phyloP scores from a whole-genome alignment of 192 early-diverging fungal species.

The Coemansia sp. region DNA sequence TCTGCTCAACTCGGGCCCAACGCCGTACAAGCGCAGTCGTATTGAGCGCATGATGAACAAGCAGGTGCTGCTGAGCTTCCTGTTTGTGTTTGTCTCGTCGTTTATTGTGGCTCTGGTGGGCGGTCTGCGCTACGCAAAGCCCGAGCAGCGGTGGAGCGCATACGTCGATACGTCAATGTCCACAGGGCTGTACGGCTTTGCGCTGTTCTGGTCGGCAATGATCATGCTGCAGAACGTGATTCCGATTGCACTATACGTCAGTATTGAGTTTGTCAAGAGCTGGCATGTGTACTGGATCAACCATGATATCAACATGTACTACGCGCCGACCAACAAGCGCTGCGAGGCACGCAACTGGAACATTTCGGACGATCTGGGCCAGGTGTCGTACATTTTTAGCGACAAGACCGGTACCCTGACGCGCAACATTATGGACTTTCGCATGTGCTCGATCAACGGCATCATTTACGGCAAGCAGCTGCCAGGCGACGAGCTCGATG shows the following conservation, averaged over 20 bases:
- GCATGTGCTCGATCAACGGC: slow-evolving; percentile 87
- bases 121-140: slow-evolving; percentile 46
- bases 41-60: slow-evolving; percentile 86
- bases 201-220: slow-evolving; percentile 65
- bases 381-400: slow-evolving; percentile 94
- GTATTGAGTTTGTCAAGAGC: slow-evolving; percentile 89
- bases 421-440: slow-evolving; percentile 94
- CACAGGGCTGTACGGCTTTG: slow-evolving; percentile 42
- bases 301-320: slow-evolving; percentile 86
- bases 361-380: slow-evolving; percentile 92
- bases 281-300: slow-evolving; percentile 85
- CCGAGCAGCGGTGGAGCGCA: slow-evolving; percentile 25
- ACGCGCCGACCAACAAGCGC: slow-evolving; percentile 36
- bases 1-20: slow-evolving; percentile 84
- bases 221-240: slow-evolving; percentile 97
- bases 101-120: slow-evolving; percentile 57
- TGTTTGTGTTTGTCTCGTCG: slow-evolving; percentile 55
- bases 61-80: slow-evolving; percentile 60
- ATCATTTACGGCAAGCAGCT: slow-evolving; percentile 79
- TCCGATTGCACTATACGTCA: slow-evolving; percentile 93
- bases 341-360: slow-evolving; percentile 70
- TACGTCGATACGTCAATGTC: slow-evolving; percentile 42
- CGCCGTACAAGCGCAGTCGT: slow-evolving; percentile 84
- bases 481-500: slow-evolving; percentile 67
- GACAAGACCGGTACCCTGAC: slow-evolving; percentile 98